Percentiles rank a stretch among this genome's conserved stretches.
phyloP scores from a whole-genome alignment of 768 basidiomycete species.

The Pisolithus microcarpus region DNA sequence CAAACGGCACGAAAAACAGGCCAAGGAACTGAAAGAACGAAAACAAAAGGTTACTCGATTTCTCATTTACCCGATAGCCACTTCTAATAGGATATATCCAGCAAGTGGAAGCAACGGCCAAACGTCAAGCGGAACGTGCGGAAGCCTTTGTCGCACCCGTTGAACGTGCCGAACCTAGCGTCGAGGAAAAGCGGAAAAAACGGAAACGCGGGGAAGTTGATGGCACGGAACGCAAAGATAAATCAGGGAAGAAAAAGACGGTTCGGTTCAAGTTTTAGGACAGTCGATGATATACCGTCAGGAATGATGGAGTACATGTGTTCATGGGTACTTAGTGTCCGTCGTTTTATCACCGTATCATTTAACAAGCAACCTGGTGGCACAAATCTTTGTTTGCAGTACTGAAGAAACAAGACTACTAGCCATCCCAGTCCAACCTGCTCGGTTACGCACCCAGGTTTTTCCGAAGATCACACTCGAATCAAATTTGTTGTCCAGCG shows the following conservation, averaged over 20 bases:
- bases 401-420: neutral
- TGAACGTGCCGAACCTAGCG: slow-evolving; percentile 66
- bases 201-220: slow-evolving; percentile 36
- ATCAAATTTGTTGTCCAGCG: slow-evolving; percentile 32
- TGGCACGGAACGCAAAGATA: slow-evolving; percentile 17
- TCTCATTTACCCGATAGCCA: neutral
- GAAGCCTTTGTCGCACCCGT: slow-evolving; percentile 83
- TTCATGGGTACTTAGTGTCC: neutral
- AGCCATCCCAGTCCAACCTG: neutral
- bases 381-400: too few species aligned
- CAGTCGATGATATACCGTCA: neutral
- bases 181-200: slow-evolving; percentile 64
- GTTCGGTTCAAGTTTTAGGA: slow-evolving; percentile 13
- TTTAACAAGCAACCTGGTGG: too few species aligned
- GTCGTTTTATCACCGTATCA: neutral
- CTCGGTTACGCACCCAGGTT: too few species aligned
- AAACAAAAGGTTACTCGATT: slow-evolving; percentile 52
- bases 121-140: slow-evolving; percentile 72
- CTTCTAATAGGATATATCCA: slow-evolving; percentile 23
- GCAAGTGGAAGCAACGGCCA: slow-evolving; percentile 73
- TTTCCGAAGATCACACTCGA: too few species aligned
- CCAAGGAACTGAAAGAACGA: slow-evolving; percentile 59
- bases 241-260: slow-evolving; percentile 29
- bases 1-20: slow-evolving; percentile 81
- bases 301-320: neutral